Base-by-base conservation (phyloP, 192 early-diverging fungal species). In the Irineochytrium annulatum region DNA sequence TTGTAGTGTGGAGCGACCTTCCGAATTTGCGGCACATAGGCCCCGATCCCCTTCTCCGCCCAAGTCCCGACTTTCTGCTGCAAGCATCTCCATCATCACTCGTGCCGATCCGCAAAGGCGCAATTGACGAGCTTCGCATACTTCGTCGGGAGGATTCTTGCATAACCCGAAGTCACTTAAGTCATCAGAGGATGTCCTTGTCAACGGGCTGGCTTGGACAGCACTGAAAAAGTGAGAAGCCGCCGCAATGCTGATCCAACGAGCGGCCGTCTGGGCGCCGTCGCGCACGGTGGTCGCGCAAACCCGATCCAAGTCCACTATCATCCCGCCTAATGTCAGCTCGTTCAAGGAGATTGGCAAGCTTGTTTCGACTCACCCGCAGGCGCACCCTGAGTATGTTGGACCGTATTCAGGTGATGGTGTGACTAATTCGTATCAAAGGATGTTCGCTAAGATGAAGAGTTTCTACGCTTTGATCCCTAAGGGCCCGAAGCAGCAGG, bases 341-440 rank as follows among this genome's bases (percentile, higher is more conserved):
- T 75, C 73, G 28, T 49, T 81, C 22, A 73, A 71, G 64, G 75
- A 81, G 58, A 43, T 81, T 55, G 78, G 78, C 33, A 58, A 60
- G 33, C 68, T 81, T 2, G 62, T 64, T 43, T 73, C 70, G 4
- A 60, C 62, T 14, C 69, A 73, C 67, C 75, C 79, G 4, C 73
- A 75, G 69, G 75, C 75, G 6, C 79, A 81, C 69, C 79, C 79
- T 16, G 71, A 75, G 52, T n/a, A n/a, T n/a, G n/a, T n/a, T n/a
- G n/a, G n/a, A n/a, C n/a, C n/a, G n/a, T n/a, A n/a, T n/a, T n/a
- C n/a, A n/a, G n/a, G n/a, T n/a, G n/a, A n/a, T n/a, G n/a, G n/a
- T n/a, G n/a, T n/a, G n/a, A n/a, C n/a, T n/a, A n/a, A n/a, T n/a
- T n/a, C n/a, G n/a, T n/a, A n/a, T n/a, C n/a, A n/a, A n/a, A n/a